phyloP scores from a whole-genome alignment of 176 grass and related monocot species.

The Bromus sterilis region DNA sequence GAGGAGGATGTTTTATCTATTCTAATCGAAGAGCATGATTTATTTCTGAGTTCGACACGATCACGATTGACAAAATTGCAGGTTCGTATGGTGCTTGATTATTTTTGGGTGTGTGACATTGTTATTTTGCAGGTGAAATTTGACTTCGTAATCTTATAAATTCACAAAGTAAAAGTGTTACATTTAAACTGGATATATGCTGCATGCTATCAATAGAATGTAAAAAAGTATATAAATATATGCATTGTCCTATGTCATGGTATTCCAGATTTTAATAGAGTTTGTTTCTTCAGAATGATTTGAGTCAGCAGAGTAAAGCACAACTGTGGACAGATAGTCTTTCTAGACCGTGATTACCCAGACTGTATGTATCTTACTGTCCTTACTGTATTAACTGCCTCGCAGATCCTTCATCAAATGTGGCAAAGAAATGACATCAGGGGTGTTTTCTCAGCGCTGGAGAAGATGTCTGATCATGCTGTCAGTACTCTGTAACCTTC shows the following conservation, averaged over 20 bases:
- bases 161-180: not conserved
- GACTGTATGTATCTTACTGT: not conserved
- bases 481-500: slow-evolving; percentile 33
- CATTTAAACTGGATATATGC: not conserved
- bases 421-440: slow-evolving; percentile 85
- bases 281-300: not conserved
- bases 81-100: slow-evolving; percentile 29
- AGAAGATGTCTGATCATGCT: slow-evolving; percentile 92
- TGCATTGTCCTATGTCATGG: not conserved
- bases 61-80: slow-evolving; percentile 83
- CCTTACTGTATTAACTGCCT: slow-evolving; percentile 13
- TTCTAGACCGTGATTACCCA: not conserved
- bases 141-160: not conserved
- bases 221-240: not conserved
- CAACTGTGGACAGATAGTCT: not conserved
- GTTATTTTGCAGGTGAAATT: not conserved
- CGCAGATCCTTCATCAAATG: slow-evolving; percentile 84
- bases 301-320: not conserved
- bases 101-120: not conserved
- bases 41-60: slow-evolving; percentile 67
- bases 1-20: slow-evolving; percentile 76
- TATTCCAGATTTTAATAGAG: not conserved
- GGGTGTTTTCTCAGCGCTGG: slow-evolving; percentile 70
- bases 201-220: not conserved
- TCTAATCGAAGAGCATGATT: slow-evolving; percentile 67